These are phyloP conservation scores for Puccinia triticina DNA, from an alignment of 1,284 basidiomycete genomes.

Conservation along the genomic window DNA sequence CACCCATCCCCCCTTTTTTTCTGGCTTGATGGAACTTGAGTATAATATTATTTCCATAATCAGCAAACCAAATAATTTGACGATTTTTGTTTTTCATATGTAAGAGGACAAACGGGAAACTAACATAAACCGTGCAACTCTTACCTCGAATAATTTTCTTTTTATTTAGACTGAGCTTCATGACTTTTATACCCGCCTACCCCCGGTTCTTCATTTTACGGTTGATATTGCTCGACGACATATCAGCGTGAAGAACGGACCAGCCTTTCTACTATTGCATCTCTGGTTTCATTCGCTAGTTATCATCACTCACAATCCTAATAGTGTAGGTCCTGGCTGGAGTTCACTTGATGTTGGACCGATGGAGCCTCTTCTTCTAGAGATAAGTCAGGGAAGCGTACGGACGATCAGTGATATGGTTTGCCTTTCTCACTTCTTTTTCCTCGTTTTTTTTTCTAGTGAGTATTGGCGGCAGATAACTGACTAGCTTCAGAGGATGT, in stretches of 20 bases:
- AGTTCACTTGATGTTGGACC: conserved; percentile 31
- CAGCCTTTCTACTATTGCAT: conserved; percentile 49
- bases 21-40: too few species aligned
- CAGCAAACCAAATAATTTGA: too few species aligned
- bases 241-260: conserved; percentile 34
- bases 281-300: conserved; percentile 51
- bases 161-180: conserved; percentile 42
- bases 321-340: conserved; percentile 27
- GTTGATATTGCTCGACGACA: conserved; percentile 44
- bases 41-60: neutral
- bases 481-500: neutral
- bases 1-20: neutral
- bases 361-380: conserved; percentile 25
- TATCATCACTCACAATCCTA: conserved; percentile 45
- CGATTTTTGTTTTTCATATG: too few species aligned
- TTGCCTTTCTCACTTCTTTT: neutral
- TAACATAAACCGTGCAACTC: neutral
- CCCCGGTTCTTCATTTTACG: conserved; percentile 43
- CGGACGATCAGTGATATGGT: conserved; percentile 41
- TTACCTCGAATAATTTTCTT: neutral
- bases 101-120: neutral
- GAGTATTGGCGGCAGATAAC: neutral
- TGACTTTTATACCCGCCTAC: conserved; percentile 39
- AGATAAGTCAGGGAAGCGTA: conserved; percentile 24
- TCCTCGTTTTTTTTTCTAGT: neutral